Evolutionary conservation across 768 basidiomycete genomes (phyloP), one percentile per base, ranked within the genome.

Genomic region (Plicaturopsis crispa): DNA sequence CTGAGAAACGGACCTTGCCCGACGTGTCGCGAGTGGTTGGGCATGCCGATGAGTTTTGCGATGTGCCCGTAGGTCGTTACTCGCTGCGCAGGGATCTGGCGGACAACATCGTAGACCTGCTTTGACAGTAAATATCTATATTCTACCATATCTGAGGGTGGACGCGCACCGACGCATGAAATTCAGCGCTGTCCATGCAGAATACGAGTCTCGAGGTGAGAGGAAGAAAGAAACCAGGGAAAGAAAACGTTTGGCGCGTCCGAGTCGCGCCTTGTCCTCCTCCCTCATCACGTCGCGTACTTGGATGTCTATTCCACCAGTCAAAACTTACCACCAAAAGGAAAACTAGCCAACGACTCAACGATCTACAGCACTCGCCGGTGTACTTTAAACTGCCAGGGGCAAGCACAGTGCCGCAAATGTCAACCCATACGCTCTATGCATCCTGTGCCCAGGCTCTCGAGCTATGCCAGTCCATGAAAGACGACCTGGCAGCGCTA

Each of bases 11-110:
- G 44, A 83, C 87, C 86, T 67, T 87, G 84, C 4, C 87, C 87
- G 19, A 90, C 86, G 48, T 85, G 84, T 33, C 87, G 70, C 4
- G 87, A 75, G 57, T 90, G 73, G 18, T 67, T 68, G 0, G 86
- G 87, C 80, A 83, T 84, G 13, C 84, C 84, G 39, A 85, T 69
- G 17, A 90, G 63, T 49, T 80, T 86, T 5, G 87, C 84, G 39
- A 90, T 73, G 51, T 88, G 84, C 3, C 83, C 84, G 50, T 90
- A 90, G 36, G 74, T 83, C 0, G 87, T 88, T 6, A 88, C 84
- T 48, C 67, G 71, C 42, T 67, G 67, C 12, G 55, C 54, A 8
- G 87, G 87, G 36, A 90, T 85, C 41, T 69, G 69, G 35, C 84
- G 72, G 18, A 87, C 78, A 24, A 75, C 65, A 22, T 80, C 66